These are phyloP conservation scores for Candida ovalis DNA, from an alignment of 805 yeast species.

Conservation along the genomic window DNA sequence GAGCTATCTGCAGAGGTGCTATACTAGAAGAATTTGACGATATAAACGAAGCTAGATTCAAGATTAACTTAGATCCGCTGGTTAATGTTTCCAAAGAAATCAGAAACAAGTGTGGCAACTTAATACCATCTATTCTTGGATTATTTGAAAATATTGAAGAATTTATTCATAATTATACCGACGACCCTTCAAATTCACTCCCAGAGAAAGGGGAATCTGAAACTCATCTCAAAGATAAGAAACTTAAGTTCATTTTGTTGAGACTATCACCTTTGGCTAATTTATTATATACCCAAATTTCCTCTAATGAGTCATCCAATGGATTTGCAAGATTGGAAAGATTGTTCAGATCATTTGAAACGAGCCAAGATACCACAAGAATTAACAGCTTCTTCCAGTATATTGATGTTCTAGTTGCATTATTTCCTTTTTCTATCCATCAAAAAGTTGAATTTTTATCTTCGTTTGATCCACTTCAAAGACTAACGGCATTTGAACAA, in stretches of 20 bases:
- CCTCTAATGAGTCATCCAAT: slow-evolving; percentile 30
- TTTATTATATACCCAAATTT: slow-evolving; percentile 51
- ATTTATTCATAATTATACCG: slow-evolving; percentile 37
- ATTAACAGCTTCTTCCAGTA: slow-evolving; percentile 11
- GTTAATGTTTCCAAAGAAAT: background rate
- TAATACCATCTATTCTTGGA: slow-evolving; percentile 1
- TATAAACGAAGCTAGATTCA: slow-evolving; percentile 5
- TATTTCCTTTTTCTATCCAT: slow-evolving; percentile 29
- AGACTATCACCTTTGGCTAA: slow-evolving; percentile 58
- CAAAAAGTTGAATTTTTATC: slow-evolving; percentile 20
- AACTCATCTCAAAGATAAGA: slow-evolving; percentile 5
- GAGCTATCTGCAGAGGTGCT: slow-evolving; percentile 45
- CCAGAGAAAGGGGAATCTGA: slow-evolving; percentile 3
- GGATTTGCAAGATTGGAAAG: slow-evolving; percentile 22
- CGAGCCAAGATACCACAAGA: background rate
- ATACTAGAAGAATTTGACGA: slow-evolving; percentile 4
- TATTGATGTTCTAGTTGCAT: slow-evolving; percentile 25
- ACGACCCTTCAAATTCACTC: slow-evolving; percentile 20
- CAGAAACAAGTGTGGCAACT: slow-evolving; percentile 2
- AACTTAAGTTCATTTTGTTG: slow-evolving; percentile 32
- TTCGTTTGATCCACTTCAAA: slow-evolving; percentile 6
- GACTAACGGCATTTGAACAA: slow-evolving; percentile 9
- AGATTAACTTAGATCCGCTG: slow-evolving; percentile 4
- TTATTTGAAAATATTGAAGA: slow-evolving; percentile 20
- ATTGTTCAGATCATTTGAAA: slow-evolving; percentile 7